Percentiles rank a stretch among this genome's conserved stretches.
Conservation (phyloP, 805 yeast species). For the Hanseniaspora occidentalis region DNA sequence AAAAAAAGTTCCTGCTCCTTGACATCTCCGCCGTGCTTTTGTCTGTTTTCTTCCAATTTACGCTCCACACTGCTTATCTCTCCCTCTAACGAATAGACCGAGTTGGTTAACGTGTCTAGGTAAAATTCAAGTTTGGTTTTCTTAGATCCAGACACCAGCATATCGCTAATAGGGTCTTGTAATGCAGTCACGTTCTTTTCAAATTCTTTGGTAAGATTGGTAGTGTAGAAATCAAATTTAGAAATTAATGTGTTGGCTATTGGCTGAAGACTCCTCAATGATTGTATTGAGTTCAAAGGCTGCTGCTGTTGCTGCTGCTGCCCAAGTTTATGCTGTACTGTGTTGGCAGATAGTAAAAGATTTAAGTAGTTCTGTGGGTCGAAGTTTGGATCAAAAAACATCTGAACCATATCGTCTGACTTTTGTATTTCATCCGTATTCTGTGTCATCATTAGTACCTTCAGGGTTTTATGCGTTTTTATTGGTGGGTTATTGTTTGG, state of each 20-base stretch:
- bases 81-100: conserved; percentile 42
- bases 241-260: conserved; percentile 40
- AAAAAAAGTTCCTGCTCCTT: conserved; percentile 11
- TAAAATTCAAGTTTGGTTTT: conserved; percentile 51
- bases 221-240: conserved; percentile 51
- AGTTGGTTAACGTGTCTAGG: conserved; percentile 44
- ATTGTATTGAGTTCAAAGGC: conserved; percentile 4
- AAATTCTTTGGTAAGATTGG: conserved; percentile 42
- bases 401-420: conserved; percentile 40
- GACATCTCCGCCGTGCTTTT: no score
- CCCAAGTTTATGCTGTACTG: conserved; percentile 7
- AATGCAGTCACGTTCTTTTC: conserved; percentile 37
- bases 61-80: conserved; percentile 29
- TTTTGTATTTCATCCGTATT: conserved; percentile 11
- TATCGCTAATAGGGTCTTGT: conserved; percentile 37
- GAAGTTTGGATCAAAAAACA: conserved; percentile 59
- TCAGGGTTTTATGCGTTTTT: conserved; percentile 4
- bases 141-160: conserved; percentile 9
- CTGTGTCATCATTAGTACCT: conserved; percentile 8
- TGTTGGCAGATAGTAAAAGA: conserved; percentile 33
- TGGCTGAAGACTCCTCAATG: conserved; percentile 31
- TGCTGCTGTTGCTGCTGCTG: conserved; percentile 1
- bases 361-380: conserved; percentile 55
- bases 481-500: not conserved
- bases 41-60: conserved; percentile 16